Evolutionary conservation across 1,284 basidiomycete species (phyloP).

Genomic region (Singerocomus inundabilis): DNA sequence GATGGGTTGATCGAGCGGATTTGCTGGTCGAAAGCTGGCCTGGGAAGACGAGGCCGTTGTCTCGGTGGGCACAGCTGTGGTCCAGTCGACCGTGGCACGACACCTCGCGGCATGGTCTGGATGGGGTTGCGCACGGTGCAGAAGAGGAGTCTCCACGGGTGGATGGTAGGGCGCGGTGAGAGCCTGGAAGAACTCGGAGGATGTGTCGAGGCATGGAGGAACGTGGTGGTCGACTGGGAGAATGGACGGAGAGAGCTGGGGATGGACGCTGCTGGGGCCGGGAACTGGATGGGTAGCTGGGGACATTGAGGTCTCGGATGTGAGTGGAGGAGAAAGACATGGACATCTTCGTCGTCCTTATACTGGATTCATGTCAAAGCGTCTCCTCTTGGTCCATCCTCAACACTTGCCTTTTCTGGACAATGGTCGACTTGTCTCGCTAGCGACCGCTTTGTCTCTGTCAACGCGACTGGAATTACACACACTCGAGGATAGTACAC

Average conservation of each 20-base stretch:
- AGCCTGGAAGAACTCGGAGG: slow-evolving; percentile 31
- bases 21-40: slow-evolving; percentile 1
- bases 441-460: slow-evolving; percentile 19
- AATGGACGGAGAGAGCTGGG: neutral
- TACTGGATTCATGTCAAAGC: slow-evolving; percentile 34
- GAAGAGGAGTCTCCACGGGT: neutral
- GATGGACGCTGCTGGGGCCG: slow-evolving; percentile 17
- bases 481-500: slow-evolving; percentile 9
- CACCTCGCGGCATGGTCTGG: slow-evolving; percentile 25
- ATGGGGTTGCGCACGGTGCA: slow-evolving; percentile 17
- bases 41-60: neutral
- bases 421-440: slow-evolving; percentile 24
- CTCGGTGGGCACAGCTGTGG: neutral
- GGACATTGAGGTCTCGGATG: slow-evolving; percentile 15
- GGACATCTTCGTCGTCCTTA: slow-evolving; percentile 29
- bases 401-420: slow-evolving; percentile 36
- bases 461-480: slow-evolving; percentile 16
- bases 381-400: slow-evolving; percentile 25
- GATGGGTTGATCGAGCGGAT: slow-evolving; percentile 23
- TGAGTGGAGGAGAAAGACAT: neutral
- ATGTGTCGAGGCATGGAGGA: slow-evolving; percentile 22
- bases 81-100: slow-evolving; percentile 31
- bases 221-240: slow-evolving; percentile 6
- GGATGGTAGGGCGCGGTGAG: slow-evolving; percentile 31
- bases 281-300: slow-evolving; percentile 10